Percentiles rank a stretch among this genome's conserved stretches.
Evolutionary conservation across 768 basidiomycete species (phyloP).

Genomic region (Termitomyces bulborhizus): DNA sequence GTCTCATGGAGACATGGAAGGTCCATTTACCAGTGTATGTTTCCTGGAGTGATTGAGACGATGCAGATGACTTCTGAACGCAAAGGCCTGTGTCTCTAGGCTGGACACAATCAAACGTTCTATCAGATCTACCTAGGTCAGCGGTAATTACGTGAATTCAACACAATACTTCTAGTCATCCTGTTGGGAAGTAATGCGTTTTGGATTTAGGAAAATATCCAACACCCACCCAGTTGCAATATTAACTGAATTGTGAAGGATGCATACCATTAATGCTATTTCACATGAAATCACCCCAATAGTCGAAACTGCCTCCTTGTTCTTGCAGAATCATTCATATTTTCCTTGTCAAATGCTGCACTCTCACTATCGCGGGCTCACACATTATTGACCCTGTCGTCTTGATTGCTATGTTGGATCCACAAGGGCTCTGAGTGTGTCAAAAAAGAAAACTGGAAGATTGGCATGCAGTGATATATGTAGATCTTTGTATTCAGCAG

Average conservation of each 20-base stretch:
- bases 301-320: not conserved
- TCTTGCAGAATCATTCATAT: not conserved
- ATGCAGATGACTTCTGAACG: slow-evolving; percentile 44
- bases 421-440: too few species aligned
- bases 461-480: not conserved
- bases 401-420: not conserved
- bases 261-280: not conserved
- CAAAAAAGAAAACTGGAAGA: not conserved
- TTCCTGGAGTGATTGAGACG: slow-evolving; percentile 33
- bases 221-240: not conserved
- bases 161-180: too few species aligned
- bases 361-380: not conserved
- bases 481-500: not conserved
- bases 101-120: slow-evolving; percentile 36
- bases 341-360: not conserved
- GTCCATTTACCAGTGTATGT: slow-evolving; percentile 28
- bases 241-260: not conserved
- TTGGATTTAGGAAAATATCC: not conserved
- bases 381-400: not conserved
- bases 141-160: not conserved
- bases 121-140: slow-evolving; percentile 38
- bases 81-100: slow-evolving; percentile 45
- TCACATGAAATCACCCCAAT: not conserved
- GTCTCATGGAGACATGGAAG: slow-evolving; percentile 8
- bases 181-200: not conserved